These are phyloP conservation scores for Trichophyton verrucosum DNA, from an alignment of 2,329 filamentous ascomycete genomes.

Conservation along the genomic window DNA sequence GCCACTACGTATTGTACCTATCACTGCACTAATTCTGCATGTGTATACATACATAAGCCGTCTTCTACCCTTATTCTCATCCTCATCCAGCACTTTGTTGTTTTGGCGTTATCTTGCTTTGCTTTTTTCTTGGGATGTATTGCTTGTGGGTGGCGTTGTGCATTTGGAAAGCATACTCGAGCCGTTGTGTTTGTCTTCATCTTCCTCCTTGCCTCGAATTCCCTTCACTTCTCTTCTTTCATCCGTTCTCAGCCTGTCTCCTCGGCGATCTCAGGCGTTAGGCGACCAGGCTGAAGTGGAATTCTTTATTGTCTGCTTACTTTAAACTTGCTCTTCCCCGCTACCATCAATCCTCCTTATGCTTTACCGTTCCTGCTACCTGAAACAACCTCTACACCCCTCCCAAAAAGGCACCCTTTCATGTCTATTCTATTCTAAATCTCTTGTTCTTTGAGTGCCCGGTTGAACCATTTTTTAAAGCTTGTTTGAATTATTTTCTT, in stretches of 20 bases:
- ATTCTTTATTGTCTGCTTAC: constrained; percentile 2
- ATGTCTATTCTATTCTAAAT: neutral
- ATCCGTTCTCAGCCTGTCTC: neutral
- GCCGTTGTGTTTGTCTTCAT: neutral
- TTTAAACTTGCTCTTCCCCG: neutral
- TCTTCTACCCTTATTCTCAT: neutral
- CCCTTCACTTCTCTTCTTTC: neutral
- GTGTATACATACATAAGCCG: constrained; percentile 1
- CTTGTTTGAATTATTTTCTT: constrained; percentile 1
- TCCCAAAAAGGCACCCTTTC: neutral
- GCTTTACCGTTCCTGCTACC: neutral
- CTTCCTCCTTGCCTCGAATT: neutral
- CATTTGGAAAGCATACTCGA: constrained; percentile 5
- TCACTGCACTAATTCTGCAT: constrained; percentile 1
- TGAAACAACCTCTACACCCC: neutral
- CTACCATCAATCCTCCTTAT: neutral
- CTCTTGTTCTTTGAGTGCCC: constrained; percentile 1
- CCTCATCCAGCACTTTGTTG: neutral
- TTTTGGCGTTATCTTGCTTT: constrained; percentile 6
- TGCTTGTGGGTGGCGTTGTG: constrained; percentile 5
- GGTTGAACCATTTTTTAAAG: constrained; percentile 1
- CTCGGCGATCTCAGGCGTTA: neutral
- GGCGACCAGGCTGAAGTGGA: neutral
- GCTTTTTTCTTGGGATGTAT: constrained; percentile 4
- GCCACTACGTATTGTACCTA: neutral